Evolutionary conservation across 805 yeast genomes (phyloP), one percentile per base, ranked within the genome.

Genomic region (Priceomyces castillae): DNA sequence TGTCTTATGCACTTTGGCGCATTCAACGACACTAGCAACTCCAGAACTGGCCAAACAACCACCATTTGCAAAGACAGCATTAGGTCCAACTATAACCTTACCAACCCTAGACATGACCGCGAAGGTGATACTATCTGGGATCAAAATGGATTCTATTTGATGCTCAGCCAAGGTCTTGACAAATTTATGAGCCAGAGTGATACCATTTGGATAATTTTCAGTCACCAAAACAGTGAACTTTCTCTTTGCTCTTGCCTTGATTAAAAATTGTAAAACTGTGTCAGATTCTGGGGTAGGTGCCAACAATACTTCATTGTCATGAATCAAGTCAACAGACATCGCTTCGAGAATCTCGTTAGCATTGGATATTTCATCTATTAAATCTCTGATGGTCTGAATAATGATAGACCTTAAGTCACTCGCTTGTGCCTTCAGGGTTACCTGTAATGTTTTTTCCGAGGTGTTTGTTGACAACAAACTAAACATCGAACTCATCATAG

Each of bases 41-140:
- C 99, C 99, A 1, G 95, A 81, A 19, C 85, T 80, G 2, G 96
- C 81, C 39, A 89, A 79, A 51, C 96, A 86, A 9, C 98, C 97
- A 47, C 99, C 99, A 59, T 94, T 94, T 41, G 96, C 96, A 61
- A 94, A 86, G 4, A 94, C 97, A 0, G 96, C 81, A 48, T 86
- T 78, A 4, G 98, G 85, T 30, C 98, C 97, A 42, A 95, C 79
- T 46, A 94, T 81, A 23, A 94, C 99, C 62, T 95, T 95, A 35
- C 97, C 97, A 4, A 94, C 98, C 51, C 97, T 75, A 30, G 97
- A 86, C 98, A 94, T 94, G 37, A 94, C 89, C 0, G 99, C 97
- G 64, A 84, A 89, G 0, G 85, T 90, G 19, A 95, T 85, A 4
- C 95, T 78, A 60, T 94, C 99, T 1, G 99, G 97, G 28, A 94